Evolutionary conservation across 108 stramenopile species (phyloP).

Genomic region (Cyclotella kingstonii): DNA sequence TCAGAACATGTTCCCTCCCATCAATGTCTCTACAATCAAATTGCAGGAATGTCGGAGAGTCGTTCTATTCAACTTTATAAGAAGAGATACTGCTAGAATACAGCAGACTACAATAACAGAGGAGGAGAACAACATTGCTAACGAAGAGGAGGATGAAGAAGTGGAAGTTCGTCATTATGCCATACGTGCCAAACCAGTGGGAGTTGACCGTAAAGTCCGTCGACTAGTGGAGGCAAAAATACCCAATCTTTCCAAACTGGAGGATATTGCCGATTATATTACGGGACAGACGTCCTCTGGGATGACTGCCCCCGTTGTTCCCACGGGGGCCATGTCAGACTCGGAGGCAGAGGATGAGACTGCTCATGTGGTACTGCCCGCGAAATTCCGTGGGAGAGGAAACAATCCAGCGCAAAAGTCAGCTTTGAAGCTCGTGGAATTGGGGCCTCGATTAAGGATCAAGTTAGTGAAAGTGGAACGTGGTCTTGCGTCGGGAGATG

Average conservation of each 20-base stretch:
- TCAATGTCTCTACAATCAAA: constrained; percentile 93
- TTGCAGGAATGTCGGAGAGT: constrained; percentile 94
- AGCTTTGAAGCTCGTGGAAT: constrained; percentile 93
- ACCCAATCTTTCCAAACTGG: constrained; percentile 85
- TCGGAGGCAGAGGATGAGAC: constrained; percentile 88
- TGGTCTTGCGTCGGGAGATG: constrained; percentile 91
- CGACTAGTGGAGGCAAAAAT: constrained; percentile 89
- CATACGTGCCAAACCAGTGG: constrained; percentile 94
- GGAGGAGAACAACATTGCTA: constrained; percentile 1
- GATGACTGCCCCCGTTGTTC: constrained; percentile 41
- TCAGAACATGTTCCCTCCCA: constrained; percentile 99
- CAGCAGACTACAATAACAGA: neutral
- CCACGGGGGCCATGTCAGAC: constrained; percentile 60
- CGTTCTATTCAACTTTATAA: constrained; percentile 88
- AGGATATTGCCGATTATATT: constrained; percentile 97
- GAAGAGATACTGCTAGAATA: constrained; percentile 26
- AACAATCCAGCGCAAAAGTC: constrained; percentile 82
- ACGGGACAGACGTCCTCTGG: constrained; percentile 56
- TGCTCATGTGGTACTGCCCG: constrained; percentile 75
- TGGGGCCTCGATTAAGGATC: constrained; percentile 92
- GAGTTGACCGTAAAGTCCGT: constrained; percentile 89
- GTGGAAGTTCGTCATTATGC: constrained; percentile 97
- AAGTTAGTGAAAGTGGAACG: constrained; percentile 94
- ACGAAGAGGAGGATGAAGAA: constrained; percentile 52
- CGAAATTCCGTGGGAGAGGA: constrained; percentile 78